phyloP scores from a whole-genome alignment of 75 land plant genomes.

The Pinus taeda region DNA sequence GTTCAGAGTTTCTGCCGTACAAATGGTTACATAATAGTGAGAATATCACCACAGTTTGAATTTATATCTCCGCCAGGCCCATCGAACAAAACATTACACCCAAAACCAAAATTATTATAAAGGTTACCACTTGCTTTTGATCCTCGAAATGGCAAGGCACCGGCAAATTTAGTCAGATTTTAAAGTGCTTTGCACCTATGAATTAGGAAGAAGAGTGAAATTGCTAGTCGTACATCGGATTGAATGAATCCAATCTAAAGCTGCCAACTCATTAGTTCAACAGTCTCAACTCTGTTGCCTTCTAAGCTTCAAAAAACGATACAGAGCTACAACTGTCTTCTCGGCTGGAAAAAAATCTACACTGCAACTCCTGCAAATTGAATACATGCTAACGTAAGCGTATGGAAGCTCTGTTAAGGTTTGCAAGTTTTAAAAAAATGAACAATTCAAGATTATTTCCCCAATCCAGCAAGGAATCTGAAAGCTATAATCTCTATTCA shows the following conservation, averaged over 20 bases:
- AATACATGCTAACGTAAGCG: neutral
- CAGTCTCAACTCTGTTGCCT: constrained; percentile 11
- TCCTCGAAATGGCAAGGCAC: constrained; percentile 32
- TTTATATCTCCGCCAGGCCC: constrained; percentile 41
- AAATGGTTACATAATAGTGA: neutral
- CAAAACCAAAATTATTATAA: constrained; percentile 9
- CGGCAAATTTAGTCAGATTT: constrained; percentile 17
- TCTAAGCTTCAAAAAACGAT: constrained; percentile 11
- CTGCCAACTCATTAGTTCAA: constrained; percentile 16
- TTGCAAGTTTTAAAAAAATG: neutral
- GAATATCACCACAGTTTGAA: constrained; percentile 15
- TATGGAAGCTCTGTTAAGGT: neutral
- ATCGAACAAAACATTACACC: constrained; percentile 32
- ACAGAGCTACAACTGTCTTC: constrained; percentile 8
- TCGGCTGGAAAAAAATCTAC: constrained; percentile 5
- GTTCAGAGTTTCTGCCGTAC: neutral
- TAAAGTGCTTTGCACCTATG: constrained; percentile 23
- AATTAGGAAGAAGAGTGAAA: constrained; percentile 21
- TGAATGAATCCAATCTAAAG: constrained; percentile 14
- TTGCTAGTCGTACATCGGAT: constrained; percentile 28
- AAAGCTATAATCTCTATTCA: neutral
- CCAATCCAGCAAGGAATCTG: neutral
- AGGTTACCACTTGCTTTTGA: constrained; percentile 27
- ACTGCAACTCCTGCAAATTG: constrained; percentile 12
- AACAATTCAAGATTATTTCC: neutral